Base-by-base conservation (phyloP, 2,329 filamentous ascomycete species). In the Tolypocladium tropicale region DNA sequence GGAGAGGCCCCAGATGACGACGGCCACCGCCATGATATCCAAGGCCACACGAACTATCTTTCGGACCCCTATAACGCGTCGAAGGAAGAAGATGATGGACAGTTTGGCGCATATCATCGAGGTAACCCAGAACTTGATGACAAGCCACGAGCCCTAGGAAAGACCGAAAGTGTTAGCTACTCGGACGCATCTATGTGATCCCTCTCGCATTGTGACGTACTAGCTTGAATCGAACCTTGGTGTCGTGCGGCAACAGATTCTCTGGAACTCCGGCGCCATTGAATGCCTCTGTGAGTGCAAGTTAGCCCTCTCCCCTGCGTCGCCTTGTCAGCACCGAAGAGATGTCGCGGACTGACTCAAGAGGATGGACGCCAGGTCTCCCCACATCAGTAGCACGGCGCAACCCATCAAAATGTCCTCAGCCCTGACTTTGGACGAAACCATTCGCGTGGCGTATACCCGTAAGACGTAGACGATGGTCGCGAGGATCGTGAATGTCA, bases 321-420 rank as follows among this genome's bases (percentile, higher is more conserved):
- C 16, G 14, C 34, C 34, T 18, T 18, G 30, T 21, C 28, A n/a
- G 16, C 18, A 34, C 32, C 46, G 30, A 28, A 5, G n/a, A 25
- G 41, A 21, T 46, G 14, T 25, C 14, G 41, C 41, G 10, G 30
- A 56, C 57, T 30, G 18, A 58, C 57, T 59, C 25, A 59, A 21
- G 18, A 59, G 32, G 21, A 59, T 51, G 11, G 55, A 43, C n/a
- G 57, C 55, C 36, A 53, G 55, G 32, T 57, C 51, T 33, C 55
- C 57, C 56, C 56, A 57, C 57, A 59, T 59, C n/a, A 59, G 54
- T 2, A 57, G 30, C 14, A 59, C 57, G 14, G 57, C 57, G 14
- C 50, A 50, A 1, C 58, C 58, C 58, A 59, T 58, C 16, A 57
- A 52, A 32, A 58, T 41, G 36, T 59, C 58, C 39, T 59, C 56